Percentiles rank a stretch among this genome's conserved stretches.
Evolutionary conservation across 495 filamentous ascomycete species (phyloP).

Genomic region (Xanthoparmelia taractica): DNA sequence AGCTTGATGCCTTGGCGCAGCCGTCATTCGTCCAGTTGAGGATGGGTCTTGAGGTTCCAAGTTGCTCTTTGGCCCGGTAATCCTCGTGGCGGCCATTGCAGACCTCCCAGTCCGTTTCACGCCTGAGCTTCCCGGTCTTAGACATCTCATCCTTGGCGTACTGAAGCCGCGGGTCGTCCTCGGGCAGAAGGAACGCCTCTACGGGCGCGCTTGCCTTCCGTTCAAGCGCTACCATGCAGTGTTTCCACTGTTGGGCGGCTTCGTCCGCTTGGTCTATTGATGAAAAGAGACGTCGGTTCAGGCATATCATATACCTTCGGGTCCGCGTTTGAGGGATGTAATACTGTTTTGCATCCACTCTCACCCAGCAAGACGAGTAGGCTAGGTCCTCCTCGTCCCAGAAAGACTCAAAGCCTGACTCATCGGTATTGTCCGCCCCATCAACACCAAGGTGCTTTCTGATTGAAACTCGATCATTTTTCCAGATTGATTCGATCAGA

Average conservation of each 20-base stretch:
- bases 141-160: slow-evolving; percentile 39
- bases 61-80: slow-evolving; percentile 37
- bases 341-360: slow-evolving; percentile 65
- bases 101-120: slow-evolving; percentile 46
- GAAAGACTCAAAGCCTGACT: neutral
- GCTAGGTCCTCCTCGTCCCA: slow-evolving; percentile 30
- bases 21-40: slow-evolving; percentile 51
- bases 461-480: slow-evolving; percentile 20
- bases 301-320: slow-evolving; percentile 63
- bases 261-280: slow-evolving; percentile 6
- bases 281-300: slow-evolving; percentile 39
- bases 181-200: slow-evolving; percentile 51
- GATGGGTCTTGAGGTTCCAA: slow-evolving; percentile 48
- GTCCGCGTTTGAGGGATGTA: slow-evolving; percentile 73
- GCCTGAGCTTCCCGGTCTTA: slow-evolving; percentile 18
- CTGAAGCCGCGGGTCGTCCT: slow-evolving; percentile 51
- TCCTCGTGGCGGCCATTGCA: slow-evolving; percentile 50
- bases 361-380: slow-evolving; percentile 43
- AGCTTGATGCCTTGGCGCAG: slow-evolving; percentile 46
- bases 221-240: slow-evolving; percentile 38
- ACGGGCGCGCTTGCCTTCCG: slow-evolving; percentile 57
- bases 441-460: neutral
- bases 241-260: slow-evolving; percentile 31
- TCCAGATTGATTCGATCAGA: slow-evolving; percentile 43
- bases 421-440: neutral